phyloP scores from a whole-genome alignment of 2,329 filamentous ascomycete species.

The Cadophora malorum region DNA sequence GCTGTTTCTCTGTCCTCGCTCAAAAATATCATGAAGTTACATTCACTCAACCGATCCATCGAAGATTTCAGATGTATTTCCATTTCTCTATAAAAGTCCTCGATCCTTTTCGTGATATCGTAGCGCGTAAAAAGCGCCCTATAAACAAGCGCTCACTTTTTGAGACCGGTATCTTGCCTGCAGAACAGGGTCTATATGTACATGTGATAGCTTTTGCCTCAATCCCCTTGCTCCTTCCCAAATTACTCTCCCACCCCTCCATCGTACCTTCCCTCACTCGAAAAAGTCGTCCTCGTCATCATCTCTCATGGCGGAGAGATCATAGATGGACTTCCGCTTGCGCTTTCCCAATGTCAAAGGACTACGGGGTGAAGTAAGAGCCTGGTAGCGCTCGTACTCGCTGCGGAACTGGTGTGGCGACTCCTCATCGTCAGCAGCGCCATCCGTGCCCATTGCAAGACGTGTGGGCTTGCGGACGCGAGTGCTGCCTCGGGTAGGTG shows the following conservation, averaged over 20 bases:
- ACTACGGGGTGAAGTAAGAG: constrained; percentile 37
- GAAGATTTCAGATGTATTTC: no score
- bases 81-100: no score
- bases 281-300: constrained; percentile 17
- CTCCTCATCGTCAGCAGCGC: constrained; percentile 34
- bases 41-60: no score
- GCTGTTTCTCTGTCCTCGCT: no score
- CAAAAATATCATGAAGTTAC: no score
- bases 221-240: no score
- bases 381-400: constrained; percentile 44
- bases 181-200: background rate
- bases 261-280: background rate
- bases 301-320: constrained; percentile 11
- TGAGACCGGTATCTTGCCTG: background rate
- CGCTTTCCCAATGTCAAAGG: constrained; percentile 39
- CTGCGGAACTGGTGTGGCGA: constrained; percentile 33
- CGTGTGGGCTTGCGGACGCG: constrained; percentile 35
- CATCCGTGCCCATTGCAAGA: constrained; percentile 28
- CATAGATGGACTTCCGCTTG: constrained; percentile 30
- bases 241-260: background rate
- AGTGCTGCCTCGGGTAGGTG: constrained; percentile 34
- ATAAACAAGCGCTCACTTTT: background rate
- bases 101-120: background rate
- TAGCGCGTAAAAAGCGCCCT: constrained; percentile 9
- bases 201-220: background rate